Percentiles rank a stretch among this genome's conserved stretches.
Evolutionary conservation across 371 early-diverging fungal genomes (phyloP).

Genomic region (Catenaria anguillulae): DNA sequence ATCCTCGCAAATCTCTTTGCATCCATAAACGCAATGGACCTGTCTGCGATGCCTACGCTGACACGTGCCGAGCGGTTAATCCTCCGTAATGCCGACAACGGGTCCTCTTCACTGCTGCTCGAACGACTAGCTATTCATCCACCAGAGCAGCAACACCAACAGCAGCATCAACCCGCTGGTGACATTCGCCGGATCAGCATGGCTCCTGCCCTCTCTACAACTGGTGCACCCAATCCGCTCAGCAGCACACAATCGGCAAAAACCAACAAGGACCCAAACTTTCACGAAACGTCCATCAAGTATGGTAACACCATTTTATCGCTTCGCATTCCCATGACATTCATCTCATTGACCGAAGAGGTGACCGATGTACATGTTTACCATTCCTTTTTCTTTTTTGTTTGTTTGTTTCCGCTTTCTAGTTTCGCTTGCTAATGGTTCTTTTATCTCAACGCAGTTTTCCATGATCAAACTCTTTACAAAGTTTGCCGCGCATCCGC

Average conservation of each 20-base stretch:
- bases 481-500: constrained; percentile 41
- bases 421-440: too few species aligned
- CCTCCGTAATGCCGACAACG: constrained; percentile 60
- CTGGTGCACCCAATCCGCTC: too few species aligned
- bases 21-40: constrained; percentile 72
- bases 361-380: too few species aligned
- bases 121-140: too few species aligned
- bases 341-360: constrained; percentile 60
- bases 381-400: too few species aligned
- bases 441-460: too few species aligned
- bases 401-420: too few species aligned
- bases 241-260: too few species aligned
- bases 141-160: too few species aligned
- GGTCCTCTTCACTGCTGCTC: constrained; percentile 47
- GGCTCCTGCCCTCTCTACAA: too few species aligned
- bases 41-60: constrained; percentile 61
- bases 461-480: constrained; percentile 58
- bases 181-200: too few species aligned
- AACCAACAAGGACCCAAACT: constrained; percentile 74
- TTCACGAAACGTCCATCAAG: constrained; percentile 64
- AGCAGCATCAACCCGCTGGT: too few species aligned
- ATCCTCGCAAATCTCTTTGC: constrained; percentile 63
- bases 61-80: constrained; percentile 46
- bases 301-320: constrained; percentile 69
- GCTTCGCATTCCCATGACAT: constrained; percentile 65